Conservation (phyloP, 106 monocot genomes). For the Gastrodia elata region DNA sequence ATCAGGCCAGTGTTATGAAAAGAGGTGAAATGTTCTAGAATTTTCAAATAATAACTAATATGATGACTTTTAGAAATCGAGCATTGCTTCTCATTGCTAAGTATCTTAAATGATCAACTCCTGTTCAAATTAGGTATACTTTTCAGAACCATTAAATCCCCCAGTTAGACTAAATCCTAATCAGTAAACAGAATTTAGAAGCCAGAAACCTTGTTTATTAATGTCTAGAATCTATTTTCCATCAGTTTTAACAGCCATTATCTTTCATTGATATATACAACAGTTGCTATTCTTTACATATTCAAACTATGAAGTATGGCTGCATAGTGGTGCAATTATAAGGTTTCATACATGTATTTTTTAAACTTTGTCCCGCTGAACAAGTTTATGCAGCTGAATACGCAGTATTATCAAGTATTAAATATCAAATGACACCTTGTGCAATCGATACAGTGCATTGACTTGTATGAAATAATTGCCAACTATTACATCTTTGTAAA, state of each 20-base stretch:
- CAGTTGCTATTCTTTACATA: background rate
- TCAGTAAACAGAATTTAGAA: too few relatives aligned
- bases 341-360: background rate
- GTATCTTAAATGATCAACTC: too few relatives aligned
- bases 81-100: too few relatives aligned
- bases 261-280: background rate
- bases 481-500: background rate
- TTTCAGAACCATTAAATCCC: too few relatives aligned
- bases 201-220: too few relatives aligned
- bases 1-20: too few relatives aligned
- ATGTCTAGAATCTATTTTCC: background rate
- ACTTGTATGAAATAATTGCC: background rate
- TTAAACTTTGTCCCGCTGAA: background rate
- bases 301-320: background rate
- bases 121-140: too few relatives aligned
- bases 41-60: too few relatives aligned
- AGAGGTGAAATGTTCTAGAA: too few relatives aligned
- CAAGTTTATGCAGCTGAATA: background rate
- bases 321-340: background rate
- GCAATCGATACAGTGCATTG: background rate
- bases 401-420: background rate
- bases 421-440: background rate
- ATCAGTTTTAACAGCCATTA: background rate
- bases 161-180: too few relatives aligned
- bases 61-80: too few relatives aligned